These are phyloP conservation scores for Fusarium sp. DNA, from an alignment of 2,329 filamentous ascomycete genomes.

Conservation along the genomic window DNA sequence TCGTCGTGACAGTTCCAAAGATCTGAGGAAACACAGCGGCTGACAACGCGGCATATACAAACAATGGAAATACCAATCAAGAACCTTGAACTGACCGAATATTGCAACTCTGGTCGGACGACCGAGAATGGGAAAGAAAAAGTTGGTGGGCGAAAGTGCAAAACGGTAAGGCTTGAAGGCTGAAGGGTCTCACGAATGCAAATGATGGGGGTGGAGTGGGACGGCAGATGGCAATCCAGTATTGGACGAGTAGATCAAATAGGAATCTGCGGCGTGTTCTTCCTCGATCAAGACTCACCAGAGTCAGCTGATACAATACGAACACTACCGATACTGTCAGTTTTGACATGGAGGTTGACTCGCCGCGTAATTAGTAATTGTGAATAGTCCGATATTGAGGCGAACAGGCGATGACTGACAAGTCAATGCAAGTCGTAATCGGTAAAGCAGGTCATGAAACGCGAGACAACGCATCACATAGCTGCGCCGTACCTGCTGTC, in stretches of 20 bases:
- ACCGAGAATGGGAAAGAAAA: neutral
- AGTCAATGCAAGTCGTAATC: neutral
- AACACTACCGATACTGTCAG: constrained; percentile 5
- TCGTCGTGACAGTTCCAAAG: constrained; percentile 3
- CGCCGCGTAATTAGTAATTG: constrained; percentile 16
- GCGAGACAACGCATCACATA: neutral
- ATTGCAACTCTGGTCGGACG: constrained; percentile 18
- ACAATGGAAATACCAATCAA: constrained; percentile 43
- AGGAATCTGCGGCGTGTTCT: constrained; percentile 32
- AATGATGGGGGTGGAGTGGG: constrained; percentile 29
- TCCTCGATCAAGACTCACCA: constrained; percentile 16
- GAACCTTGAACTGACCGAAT: constrained; percentile 43
- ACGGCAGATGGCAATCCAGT: constrained; percentile 2
- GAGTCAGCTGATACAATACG: constrained; percentile 22
- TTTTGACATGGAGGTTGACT: neutral
- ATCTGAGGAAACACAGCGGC: constrained; percentile 23
- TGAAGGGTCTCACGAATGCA: constrained; percentile 24
- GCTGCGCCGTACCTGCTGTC: constrained; percentile 1
- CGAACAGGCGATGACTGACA: neutral
- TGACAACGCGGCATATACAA: constrained; percentile 20
- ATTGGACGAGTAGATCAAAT: constrained; percentile 38
- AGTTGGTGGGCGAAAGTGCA: constrained; percentile 26
- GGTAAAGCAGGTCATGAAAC: neutral
- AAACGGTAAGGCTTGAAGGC: constrained; percentile 13
- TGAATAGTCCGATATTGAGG: neutral